Percentiles rank a stretch among this genome's conserved stretches.
Conservation (phyloP, 257 asterid species). For the Solanum corneliomulleri region DNA sequence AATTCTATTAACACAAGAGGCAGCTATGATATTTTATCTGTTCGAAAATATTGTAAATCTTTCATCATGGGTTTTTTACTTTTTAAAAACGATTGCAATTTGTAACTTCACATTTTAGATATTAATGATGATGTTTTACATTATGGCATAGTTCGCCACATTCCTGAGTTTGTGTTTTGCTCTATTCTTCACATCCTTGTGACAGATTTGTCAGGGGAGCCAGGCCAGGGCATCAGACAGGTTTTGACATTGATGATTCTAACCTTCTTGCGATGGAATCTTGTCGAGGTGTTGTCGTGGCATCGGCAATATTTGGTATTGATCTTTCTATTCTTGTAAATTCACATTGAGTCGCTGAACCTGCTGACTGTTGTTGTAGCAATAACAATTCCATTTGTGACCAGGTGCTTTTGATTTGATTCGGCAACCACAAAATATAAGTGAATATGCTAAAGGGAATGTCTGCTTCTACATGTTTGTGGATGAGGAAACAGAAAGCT, state of each 20-base stretch:
- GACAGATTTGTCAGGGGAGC: conserved; percentile 74
- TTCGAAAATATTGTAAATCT: background rate
- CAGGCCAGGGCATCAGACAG: conserved; percentile 71
- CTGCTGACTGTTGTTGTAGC: conserved; percentile 10
- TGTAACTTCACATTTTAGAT: background rate
- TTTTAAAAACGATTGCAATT: background rate
- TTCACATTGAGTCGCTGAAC: background rate
- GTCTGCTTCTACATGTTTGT: conserved; percentile 83
- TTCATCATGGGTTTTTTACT: background rate
- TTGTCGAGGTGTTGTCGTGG: conserved; percentile 77
- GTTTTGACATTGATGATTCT: conserved; percentile 69
- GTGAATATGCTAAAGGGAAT: conserved; percentile 53
- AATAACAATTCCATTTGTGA: conserved; percentile 6
- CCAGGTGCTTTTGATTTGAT: conserved; percentile 87
- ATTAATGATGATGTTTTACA: background rate
- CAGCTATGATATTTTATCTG: background rate
- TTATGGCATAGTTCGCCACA: background rate
- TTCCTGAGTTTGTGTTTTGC: background rate
- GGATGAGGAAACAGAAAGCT: conserved; percentile 61
- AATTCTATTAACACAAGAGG: background rate
- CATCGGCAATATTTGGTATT: conserved; percentile 90
- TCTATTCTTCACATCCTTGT: background rate
- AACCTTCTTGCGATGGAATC: conserved; percentile 79
- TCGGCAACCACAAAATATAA: conserved; percentile 70
- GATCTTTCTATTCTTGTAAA: background rate